A percentile compares a stretch with the other conserved stretches of the same genome.
Conservation (phyloP, 2,329 filamentous ascomycete genomes). For the Xylaria polymorpha region DNA sequence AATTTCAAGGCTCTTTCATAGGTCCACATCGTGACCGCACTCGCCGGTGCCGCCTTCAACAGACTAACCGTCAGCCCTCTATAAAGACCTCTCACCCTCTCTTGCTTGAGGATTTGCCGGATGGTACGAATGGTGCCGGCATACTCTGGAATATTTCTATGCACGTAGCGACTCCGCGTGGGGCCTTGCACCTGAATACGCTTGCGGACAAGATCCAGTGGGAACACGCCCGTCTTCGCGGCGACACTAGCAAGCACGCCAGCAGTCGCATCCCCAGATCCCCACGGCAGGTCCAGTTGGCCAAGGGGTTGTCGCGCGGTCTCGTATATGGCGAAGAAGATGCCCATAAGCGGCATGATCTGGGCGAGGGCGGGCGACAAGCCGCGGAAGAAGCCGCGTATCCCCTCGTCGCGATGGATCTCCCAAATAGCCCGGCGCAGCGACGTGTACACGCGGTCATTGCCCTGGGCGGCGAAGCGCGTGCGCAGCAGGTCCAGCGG, state of each 20-base stretch:
- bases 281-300: constrained; percentile 70
- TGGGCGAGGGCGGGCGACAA: constrained; percentile 83
- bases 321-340: constrained; percentile 95
- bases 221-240: constrained; percentile 91
- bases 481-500: constrained; percentile 93
- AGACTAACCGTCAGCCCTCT: constrained; percentile 88
- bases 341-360: constrained; percentile 95
- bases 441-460: constrained; percentile 79
- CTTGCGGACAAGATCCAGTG: constrained; percentile 91
- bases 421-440: constrained; percentile 75
- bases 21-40: constrained; percentile 93
- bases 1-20: constrained; percentile 81
- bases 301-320: constrained; percentile 71
- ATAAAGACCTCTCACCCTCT: constrained; percentile 86
- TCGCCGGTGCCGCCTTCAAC: constrained; percentile 92
- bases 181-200: constrained; percentile 95
- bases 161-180: constrained; percentile 80
- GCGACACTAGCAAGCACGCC: constrained; percentile 82
- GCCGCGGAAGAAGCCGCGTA: constrained; percentile 86
- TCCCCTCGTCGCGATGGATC: constrained; percentile 81
- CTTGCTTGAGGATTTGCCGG: constrained; percentile 72
- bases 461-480: constrained; percentile 95
- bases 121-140: constrained; percentile 75
- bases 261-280: constrained; percentile 84
- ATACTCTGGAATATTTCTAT: constrained; percentile 90